These are phyloP conservation scores for Anisodus acutangulus DNA, from an alignment of 257 asterid genomes.

Conservation along the genomic window DNA sequence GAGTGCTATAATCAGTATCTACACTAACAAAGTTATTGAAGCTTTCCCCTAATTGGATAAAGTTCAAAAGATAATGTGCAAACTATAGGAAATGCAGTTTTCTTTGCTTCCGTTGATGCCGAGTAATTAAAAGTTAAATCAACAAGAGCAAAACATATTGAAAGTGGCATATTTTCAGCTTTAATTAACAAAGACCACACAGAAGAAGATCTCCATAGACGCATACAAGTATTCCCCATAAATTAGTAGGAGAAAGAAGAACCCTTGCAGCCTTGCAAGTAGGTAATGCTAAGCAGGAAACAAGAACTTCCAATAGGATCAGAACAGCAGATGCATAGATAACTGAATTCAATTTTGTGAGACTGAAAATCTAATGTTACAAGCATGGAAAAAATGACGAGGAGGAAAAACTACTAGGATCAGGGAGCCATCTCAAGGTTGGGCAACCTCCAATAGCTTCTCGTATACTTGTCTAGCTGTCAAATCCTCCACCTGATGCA, in stretches of 20 bases:
- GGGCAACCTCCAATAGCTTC: slow-evolving; percentile 97
- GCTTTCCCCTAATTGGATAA: too few relatives aligned
- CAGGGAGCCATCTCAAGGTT: slow-evolving; percentile 59
- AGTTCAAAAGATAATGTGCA: too few relatives aligned
- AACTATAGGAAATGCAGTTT: too few relatives aligned
- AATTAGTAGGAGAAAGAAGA: not conserved
- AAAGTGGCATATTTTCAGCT: not conserved
- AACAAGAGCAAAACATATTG: not conserved
- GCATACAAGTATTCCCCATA: not conserved
- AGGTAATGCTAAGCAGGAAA: not conserved
- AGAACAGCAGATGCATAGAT: not conserved
- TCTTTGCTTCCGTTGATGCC: not conserved
- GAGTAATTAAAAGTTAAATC: not conserved
- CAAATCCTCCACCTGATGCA: slow-evolving; percentile 86
- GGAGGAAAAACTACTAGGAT: not conserved
- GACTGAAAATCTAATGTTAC: slow-evolving; percentile 11
- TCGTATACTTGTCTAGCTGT: slow-evolving; percentile 90
- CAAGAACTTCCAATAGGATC: not conserved
- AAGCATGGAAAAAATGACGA: not conserved
- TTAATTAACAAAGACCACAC: not conserved
- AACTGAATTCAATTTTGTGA: slow-evolving; percentile 22
- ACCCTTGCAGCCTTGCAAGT: not conserved
- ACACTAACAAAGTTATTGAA: too few relatives aligned
- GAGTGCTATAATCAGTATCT: too few relatives aligned
- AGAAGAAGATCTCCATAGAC: not conserved